phyloP scores from a whole-genome alignment of 441 rosid species.

The California macrophylla region DNA sequence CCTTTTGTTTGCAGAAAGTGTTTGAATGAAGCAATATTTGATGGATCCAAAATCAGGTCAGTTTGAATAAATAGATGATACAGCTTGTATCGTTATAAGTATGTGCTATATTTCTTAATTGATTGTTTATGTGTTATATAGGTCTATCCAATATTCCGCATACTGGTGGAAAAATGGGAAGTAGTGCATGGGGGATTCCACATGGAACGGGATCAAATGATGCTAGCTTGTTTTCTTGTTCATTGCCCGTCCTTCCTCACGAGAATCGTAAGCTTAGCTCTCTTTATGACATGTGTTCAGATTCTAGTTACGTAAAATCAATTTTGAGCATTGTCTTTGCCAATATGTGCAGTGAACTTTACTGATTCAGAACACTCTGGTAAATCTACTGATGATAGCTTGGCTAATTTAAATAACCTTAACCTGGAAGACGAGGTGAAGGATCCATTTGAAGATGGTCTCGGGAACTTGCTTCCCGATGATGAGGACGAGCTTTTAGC shows the following conservation, averaged over 20 bases:
- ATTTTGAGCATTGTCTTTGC: conserved; percentile 18
- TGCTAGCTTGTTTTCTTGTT: conserved; percentile 69
- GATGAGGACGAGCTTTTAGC: conserved; percentile 77
- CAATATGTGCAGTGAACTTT: conserved; percentile 61
- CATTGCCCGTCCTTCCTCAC: conserved; percentile 64
- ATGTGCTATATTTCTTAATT: background rate
- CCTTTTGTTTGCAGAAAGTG: background rate
- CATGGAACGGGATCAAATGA: conserved; percentile 39
- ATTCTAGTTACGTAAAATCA: background rate
- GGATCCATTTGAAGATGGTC: conserved; percentile 42
- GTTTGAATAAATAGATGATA: background rate
- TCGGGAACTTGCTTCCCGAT: conserved; percentile 54
- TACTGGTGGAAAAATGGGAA: conserved; percentile 20
- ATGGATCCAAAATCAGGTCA: background rate
- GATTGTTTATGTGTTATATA: background rate
- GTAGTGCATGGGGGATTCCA: conserved; percentile 45
- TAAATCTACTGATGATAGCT: conserved; percentile 41
- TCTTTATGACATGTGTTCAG: conserved; percentile 4
- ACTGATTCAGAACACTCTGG: conserved; percentile 35
- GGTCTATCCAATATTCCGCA: conserved; percentile 21
- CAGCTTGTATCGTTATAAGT: background rate
- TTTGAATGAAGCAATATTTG: background rate
- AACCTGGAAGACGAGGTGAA: conserved; percentile 34
- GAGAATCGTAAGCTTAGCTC: conserved; percentile 42
- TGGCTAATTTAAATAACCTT: conserved; percentile 33